Percentiles rank a stretch among this genome's conserved stretches.
Evolutionary conservation across 2,329 filamentous ascomycete species (phyloP).

Genomic region (Dothiorella sarmentorum): DNA sequence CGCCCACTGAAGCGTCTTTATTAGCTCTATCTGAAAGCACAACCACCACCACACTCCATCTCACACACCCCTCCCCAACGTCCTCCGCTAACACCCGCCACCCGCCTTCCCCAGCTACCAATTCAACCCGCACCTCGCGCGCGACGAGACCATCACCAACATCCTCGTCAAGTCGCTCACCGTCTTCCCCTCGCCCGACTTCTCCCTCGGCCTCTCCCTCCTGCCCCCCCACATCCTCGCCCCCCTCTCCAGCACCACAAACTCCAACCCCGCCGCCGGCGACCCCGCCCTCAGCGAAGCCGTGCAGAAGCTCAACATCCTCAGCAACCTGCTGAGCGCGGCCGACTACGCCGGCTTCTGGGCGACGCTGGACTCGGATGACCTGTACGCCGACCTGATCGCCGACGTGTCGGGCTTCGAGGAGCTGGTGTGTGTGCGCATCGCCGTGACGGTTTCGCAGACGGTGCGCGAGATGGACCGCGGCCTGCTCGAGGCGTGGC

Average conservation of each 20-base stretch:
- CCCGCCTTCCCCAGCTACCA: slow-evolving; percentile 71
- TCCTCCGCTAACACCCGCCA: slow-evolving; percentile 16
- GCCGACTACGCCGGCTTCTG: slow-evolving; percentile 92
- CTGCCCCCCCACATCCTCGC: slow-evolving; percentile 79
- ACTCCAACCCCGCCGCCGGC: slow-evolving; percentile 52
- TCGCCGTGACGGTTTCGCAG: slow-evolving; percentile 82
- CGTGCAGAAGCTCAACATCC: slow-evolving; percentile 76
- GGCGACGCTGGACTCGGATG: slow-evolving; percentile 86
- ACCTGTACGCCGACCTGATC: slow-evolving; percentile 91
- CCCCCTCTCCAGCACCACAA: slow-evolving; percentile 51
- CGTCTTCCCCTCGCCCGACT: slow-evolving; percentile 94
- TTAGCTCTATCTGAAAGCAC: slow-evolving; percentile 71
- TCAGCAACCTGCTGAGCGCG: slow-evolving; percentile 84
- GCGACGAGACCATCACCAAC: slow-evolving; percentile 97
- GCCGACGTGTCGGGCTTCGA: slow-evolving; percentile 95
- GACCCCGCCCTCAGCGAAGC: slow-evolving; percentile 78
- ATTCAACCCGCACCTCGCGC: slow-evolving; percentile 97
- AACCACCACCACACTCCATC: not conserved
- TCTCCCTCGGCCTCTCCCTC: slow-evolving; percentile 89
- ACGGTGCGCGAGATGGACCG: slow-evolving; percentile 71
- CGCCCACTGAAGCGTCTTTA: slow-evolving; percentile 64
- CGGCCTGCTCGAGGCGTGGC: slow-evolving; percentile 47
- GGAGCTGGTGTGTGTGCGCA: slow-evolving; percentile 85
- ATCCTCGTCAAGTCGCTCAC: slow-evolving; percentile 97
- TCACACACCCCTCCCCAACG: not conserved